Evolutionary conservation across 352 stramenopile genomes (phyloP), one percentile per base, ranked within the genome.

Genomic region (Synura sp.): DNA sequence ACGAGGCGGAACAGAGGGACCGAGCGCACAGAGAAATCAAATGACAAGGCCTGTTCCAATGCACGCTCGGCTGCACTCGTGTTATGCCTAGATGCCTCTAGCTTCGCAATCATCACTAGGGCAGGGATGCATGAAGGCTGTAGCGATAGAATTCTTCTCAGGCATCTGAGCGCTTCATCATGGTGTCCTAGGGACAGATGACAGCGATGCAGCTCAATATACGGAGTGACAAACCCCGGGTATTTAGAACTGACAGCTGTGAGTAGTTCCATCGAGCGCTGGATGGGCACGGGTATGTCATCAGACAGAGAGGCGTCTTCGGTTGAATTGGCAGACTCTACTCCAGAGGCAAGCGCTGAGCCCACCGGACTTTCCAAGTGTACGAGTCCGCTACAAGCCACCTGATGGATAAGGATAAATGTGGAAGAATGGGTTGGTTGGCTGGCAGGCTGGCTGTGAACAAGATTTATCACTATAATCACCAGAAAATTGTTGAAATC

Each of bases 21-120:
- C 77, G 94, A 87, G 27, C 88, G 87, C 33, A 96, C 87, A 0
- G 84, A 87, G 77, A 97, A 96, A 77, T 97, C 88, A 70, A 92
- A 88, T 42, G 88, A 92, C 15, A 96, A 82, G 9, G 92, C 92
- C 55, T 94, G 86, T 42, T 96, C 91, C 15, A 97, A 82, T 29
- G 88, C 89, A 1, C 83, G 75, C 0, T 87, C 87, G 1, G 92
- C 90, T 0, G 84, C 87, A 7, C 83, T 85, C 77, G 87, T 90
- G 77, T 95, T 86, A 25, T 91, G 86, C 1, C 89, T 84, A 41
- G 92, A 88, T 0, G 95, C 79, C 63, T 83, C 88, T 31, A 96
- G 87, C 22, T 88, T 87, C 31, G 91, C 89, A 74, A 93, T 86
- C 42, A 94, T 84, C 36, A 97, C 73, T 59, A 95, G 91, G 0